Base-by-base conservation (phyloP, 2,329 filamentous ascomycete genomes). In the Drechslerella stenobrocha region DNA sequence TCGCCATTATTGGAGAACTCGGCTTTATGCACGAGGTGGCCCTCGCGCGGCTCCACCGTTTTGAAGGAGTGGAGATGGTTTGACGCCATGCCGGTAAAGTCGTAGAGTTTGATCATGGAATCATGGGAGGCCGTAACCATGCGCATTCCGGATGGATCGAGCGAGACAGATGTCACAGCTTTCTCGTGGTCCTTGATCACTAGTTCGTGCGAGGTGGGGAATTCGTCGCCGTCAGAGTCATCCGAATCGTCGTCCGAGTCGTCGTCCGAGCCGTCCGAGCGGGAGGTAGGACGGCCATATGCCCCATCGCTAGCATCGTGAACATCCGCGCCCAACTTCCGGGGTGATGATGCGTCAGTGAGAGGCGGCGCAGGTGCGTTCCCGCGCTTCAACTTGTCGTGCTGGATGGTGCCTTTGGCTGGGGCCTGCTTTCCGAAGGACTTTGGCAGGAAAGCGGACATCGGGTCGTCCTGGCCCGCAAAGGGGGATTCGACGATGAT, bases 31-130 rank as follows among this genome's bases (percentile, higher is more conserved):
- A 98, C 84, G 1, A 91, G 86, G 75, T 97, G 93, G 15, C 90
- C 88, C 75, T 97, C 93, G 6, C 61, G 70, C 0, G 93, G 92
- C 74, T 98, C 92, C 47, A 97, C 81, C 6, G 87, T 91, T 74
- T 90, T 90, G 81, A 98, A 98, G 0, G 93, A 90, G 73, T 92
- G 88, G 52, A 98, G 82, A 0, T 93, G 97, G 3, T 90, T 93
- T 1, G 91, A 90, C 0, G 92, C 96, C 87, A 98, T 95, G 46
- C 91, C 89, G 1, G 91, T 85, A 76, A 98, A 95, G 75, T 98
- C 92, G 78, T 96, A 90, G 15, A 98, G 81, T 75, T 96, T 97
- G 73, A 97, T 79, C 0, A 85, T 89, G 76, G 90, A 95, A 77
- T 98, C 93, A 67, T 87, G 88, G 3, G 91, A 96, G 20, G 88